Conservation (phyloP, 345 rosid species). For the Noccaea caerulescens region DNA sequence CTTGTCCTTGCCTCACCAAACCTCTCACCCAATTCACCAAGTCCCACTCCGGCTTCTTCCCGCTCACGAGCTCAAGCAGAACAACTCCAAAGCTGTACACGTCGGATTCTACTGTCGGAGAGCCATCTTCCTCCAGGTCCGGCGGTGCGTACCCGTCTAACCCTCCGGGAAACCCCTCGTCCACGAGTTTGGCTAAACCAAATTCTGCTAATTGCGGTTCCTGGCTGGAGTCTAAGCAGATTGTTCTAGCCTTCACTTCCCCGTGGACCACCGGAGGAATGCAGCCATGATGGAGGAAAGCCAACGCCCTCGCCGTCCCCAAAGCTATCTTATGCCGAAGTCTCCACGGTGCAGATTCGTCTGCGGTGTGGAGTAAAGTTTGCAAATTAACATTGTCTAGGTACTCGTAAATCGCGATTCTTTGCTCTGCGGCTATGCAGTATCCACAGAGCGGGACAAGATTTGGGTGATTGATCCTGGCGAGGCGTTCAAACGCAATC, state of each 20-base stretch:
- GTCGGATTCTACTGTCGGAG: slow-evolving; percentile 72
- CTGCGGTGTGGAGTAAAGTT: slow-evolving; percentile 59
- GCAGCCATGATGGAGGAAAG: slow-evolving; percentile 93
- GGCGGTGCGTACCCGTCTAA: slow-evolving; percentile 75
- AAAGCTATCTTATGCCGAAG: slow-evolving; percentile 77
- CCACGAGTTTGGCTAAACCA: slow-evolving; percentile 74
- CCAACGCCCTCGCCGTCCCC: slow-evolving; percentile 90
- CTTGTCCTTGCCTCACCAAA: slow-evolving; percentile 62
- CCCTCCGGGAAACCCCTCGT: slow-evolving; percentile 60
- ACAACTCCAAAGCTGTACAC: slow-evolving; percentile 89
- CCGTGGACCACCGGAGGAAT: slow-evolving; percentile 86
- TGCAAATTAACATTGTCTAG: slow-evolving; percentile 83
- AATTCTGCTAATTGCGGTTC: slow-evolving; percentile 89
- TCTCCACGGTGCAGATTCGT: slow-evolving; percentile 63
- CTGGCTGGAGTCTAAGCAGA: slow-evolving; percentile 73
- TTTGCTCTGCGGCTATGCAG: slow-evolving; percentile 82
- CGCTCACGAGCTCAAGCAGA: slow-evolving; percentile 79
- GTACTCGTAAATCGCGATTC: slow-evolving; percentile 86
- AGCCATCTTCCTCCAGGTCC: slow-evolving; percentile 46
- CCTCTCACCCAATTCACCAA: slow-evolving; percentile 84
- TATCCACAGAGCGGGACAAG: slow-evolving; percentile 87
- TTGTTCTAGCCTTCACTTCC: slow-evolving; percentile 78
- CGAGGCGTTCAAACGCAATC: slow-evolving; percentile 75
- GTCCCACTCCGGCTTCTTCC: slow-evolving; percentile 65
- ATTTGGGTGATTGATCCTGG: slow-evolving; percentile 81